Conservation (phyloP, 495 filamentous ascomycete genomes). For the Xylaria intraflava region DNA sequence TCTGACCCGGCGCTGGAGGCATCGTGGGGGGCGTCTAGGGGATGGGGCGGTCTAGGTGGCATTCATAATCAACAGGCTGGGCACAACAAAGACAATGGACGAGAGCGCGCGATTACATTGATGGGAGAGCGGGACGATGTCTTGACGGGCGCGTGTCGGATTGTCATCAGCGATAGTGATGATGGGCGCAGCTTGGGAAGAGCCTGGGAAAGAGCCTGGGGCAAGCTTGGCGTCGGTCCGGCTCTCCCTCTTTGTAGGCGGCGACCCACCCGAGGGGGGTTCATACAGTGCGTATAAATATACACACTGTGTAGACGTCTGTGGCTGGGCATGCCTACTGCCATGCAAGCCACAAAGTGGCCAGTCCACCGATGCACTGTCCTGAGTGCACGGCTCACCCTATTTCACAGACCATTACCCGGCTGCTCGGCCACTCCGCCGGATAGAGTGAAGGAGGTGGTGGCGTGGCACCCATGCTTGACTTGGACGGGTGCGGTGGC, state of each 20-base stretch:
- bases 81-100: not conserved
- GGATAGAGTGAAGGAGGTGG: too few relatives aligned
- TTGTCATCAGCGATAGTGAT: not conserved
- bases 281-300: too few relatives aligned
- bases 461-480: too few relatives aligned
- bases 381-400: too few relatives aligned
- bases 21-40: constrained; percentile 20
- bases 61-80: not conserved
- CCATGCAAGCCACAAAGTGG: too few relatives aligned
- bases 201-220: not conserved
- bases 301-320: too few relatives aligned
- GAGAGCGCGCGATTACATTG: not conserved
- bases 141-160: not conserved
- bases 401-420: too few relatives aligned
- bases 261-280: too few relatives aligned
- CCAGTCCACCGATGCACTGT: too few relatives aligned
- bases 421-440: too few relatives aligned
- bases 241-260: not conserved
- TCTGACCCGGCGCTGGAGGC: constrained; percentile 51
- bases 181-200: not conserved
- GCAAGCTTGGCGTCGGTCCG: not conserved
- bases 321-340: too few relatives aligned
- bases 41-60: not conserved
- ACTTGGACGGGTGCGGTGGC: too few relatives aligned
- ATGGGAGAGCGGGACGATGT: not conserved